A percentile compares a stretch with the other conserved stretches of the same genome.
Evolutionary conservation across 495 filamentous ascomycete genomes (phyloP).

Genomic region (Hamigera avellanea): DNA sequence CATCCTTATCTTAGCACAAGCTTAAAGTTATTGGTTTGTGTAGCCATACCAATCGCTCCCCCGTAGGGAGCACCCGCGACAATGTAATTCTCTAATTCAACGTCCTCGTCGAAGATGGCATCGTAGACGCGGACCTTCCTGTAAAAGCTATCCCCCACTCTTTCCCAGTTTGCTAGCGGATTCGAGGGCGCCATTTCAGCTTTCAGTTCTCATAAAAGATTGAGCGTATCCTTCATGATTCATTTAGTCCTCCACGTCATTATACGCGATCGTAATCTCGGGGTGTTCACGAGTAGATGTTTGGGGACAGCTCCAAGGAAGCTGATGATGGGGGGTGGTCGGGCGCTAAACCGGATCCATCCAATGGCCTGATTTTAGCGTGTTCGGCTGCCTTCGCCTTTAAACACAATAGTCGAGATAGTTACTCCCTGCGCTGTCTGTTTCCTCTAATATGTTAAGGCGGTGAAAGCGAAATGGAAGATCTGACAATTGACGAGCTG

Average conservation of each 20-base stretch:
- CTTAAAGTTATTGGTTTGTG: slow-evolving; percentile 2
- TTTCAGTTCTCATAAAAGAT: background rate
- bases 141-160: slow-evolving; percentile 83
- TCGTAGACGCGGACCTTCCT: slow-evolving; percentile 88
- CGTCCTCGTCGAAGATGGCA: slow-evolving; percentile 77
- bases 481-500: slow-evolving; percentile 45
- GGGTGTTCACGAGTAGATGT: too few relatives aligned
- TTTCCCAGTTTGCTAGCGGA: slow-evolving; percentile 89
- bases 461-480: slow-evolving; percentile 40
- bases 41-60: slow-evolving; percentile 70
- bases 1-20: slow-evolving; percentile 8
- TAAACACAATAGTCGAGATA: too few relatives aligned
- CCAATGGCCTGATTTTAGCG: too few relatives aligned
- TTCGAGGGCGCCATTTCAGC: slow-evolving; percentile 32
- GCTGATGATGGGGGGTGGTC: background rate
- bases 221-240: too few relatives aligned
- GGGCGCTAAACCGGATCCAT: slow-evolving; percentile 5
- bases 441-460: too few relatives aligned
- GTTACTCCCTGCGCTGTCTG: too few relatives aligned
- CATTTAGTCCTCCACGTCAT: too few relatives aligned
- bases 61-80: slow-evolving; percentile 89
- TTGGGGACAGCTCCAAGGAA: too few relatives aligned
- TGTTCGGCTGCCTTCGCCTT: background rate
- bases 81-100: slow-evolving; percentile 92
- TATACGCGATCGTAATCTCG: too few relatives aligned